phyloP scores from a whole-genome alignment of 2,329 filamentous ascomycete species.

The Aspergillaceae sp. region DNA sequence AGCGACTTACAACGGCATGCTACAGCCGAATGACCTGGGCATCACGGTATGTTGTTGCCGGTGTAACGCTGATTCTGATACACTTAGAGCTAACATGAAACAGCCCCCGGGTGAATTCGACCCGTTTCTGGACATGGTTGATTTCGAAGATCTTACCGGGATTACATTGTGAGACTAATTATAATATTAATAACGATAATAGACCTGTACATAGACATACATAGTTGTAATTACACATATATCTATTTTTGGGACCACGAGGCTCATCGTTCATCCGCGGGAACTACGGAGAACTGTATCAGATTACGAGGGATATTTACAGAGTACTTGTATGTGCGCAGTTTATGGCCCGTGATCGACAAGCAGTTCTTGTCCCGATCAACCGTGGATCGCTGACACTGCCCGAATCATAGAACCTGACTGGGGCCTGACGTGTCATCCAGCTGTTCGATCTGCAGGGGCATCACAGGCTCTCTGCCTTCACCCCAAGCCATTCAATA shows the following conservation, averaged over 20 bases:
- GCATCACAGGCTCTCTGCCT: too few relatives aligned
- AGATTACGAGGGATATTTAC: neutral
- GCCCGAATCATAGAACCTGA: neutral
- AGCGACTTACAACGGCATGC: constrained; percentile 15
- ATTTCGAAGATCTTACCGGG: constrained; percentile 26
- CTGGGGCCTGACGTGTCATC: neutral
- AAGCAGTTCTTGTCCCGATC: neutral
- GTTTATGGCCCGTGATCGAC: neutral
- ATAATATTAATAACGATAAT: neutral
- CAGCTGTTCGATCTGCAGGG: too few relatives aligned
- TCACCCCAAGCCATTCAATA: too few relatives aligned
- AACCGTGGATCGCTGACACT: neutral
- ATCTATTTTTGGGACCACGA: too few relatives aligned
- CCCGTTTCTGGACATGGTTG: constrained; percentile 27
- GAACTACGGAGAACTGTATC: neutral
- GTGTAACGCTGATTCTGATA: too few relatives aligned
- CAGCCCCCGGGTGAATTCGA: constrained; percentile 23
- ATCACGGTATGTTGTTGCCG: constrained; percentile 14
- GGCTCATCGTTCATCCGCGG: too few relatives aligned
- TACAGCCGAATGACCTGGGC: constrained; percentile 15
- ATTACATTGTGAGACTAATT: constrained; percentile 16
- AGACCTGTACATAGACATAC: constrained; percentile 3
- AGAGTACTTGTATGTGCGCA: too few relatives aligned
- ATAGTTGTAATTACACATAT: too few relatives aligned
- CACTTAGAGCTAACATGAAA: constrained; percentile 3